Conservation (phyloP, 2,329 filamentous ascomycete genomes). For the Corinectria fuckeliana region DNA sequence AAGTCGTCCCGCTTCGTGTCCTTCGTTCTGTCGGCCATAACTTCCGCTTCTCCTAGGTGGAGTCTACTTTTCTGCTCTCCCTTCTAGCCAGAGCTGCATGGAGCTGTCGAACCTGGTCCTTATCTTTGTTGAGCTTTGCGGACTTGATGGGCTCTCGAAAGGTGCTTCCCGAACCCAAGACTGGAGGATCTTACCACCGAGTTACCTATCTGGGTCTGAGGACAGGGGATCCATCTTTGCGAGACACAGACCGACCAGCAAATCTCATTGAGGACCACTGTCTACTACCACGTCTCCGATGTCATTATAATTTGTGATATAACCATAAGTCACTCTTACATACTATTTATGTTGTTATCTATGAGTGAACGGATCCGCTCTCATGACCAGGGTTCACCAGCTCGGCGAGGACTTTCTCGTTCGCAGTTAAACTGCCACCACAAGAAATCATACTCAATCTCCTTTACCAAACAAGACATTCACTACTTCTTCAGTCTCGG, state of each 20-base stretch:
- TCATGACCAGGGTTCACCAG: too few species aligned
- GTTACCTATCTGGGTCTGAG: not conserved
- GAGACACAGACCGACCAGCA: not conserved
- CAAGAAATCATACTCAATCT: too few species aligned
- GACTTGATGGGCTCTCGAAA: not conserved
- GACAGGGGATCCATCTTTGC: not conserved
- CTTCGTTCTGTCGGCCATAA: not conserved
- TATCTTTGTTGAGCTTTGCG: slow-evolving; percentile 18
- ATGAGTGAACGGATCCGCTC: not conserved
- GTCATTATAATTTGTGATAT: not conserved
- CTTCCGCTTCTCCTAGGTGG: not conserved
- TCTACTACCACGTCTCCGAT: not conserved
- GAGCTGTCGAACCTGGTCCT: not conserved
- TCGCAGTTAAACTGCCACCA: not conserved
- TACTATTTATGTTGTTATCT: not conserved
- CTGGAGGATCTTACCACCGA: not conserved
- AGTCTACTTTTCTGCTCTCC: not conserved
- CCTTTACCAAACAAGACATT: not conserved
- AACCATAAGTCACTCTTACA: not conserved
- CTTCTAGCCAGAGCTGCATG: slow-evolving; percentile 1
- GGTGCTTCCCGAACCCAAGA: not conserved
- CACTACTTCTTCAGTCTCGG: not conserved
- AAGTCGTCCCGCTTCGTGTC: not conserved
- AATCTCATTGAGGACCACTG: too few species aligned
- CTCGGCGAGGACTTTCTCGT: not conserved